Conservation (phyloP, 2,329 filamentous ascomycete genomes). For the Chrysoporthe puriensis region DNA sequence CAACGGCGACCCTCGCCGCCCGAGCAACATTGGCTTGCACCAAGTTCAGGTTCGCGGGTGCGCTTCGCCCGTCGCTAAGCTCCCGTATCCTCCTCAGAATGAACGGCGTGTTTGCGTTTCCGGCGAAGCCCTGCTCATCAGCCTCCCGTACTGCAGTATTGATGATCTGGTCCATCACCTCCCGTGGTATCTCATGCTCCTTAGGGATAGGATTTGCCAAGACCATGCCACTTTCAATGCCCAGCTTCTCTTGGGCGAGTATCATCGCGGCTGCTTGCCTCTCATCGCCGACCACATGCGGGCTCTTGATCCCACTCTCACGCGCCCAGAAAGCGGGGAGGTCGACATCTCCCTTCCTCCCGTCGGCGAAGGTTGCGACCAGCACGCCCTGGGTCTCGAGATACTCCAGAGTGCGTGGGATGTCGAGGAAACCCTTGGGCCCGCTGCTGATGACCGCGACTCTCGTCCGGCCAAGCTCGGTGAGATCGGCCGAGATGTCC, state of each 20-base stretch:
- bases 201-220: constrained; percentile 88
- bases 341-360: constrained; percentile 70
- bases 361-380: constrained; percentile 89
- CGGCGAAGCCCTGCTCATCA: constrained; percentile 66
- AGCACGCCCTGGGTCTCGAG: constrained; percentile 74
- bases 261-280: constrained; percentile 88
- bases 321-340: constrained; percentile 94
- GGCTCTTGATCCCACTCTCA: constrained; percentile 82
- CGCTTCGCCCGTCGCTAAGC: constrained; percentile 71
- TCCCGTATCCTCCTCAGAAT: constrained; percentile 79
- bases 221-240: constrained; percentile 76
- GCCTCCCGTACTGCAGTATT: constrained; percentile 69
- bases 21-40: constrained; percentile 58
- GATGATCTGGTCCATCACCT: constrained; percentile 72
- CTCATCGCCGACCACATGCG: constrained; percentile 73
- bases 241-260: constrained; percentile 72
- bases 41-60: constrained; percentile 72
- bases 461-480: constrained; percentile 86
- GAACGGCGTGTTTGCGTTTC: constrained; percentile 83
- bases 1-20: constrained; percentile 58
- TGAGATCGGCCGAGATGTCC: constrained; percentile 95
- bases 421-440: constrained; percentile 95
- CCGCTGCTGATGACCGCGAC: constrained; percentile 89
- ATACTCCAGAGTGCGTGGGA: constrained; percentile 82
- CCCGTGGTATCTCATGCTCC: constrained; percentile 69